These are phyloP conservation scores for Cryptococcus deneoformans DNA, from an alignment of 1,284 basidiomycete species.

Conservation along the genomic window DNA sequence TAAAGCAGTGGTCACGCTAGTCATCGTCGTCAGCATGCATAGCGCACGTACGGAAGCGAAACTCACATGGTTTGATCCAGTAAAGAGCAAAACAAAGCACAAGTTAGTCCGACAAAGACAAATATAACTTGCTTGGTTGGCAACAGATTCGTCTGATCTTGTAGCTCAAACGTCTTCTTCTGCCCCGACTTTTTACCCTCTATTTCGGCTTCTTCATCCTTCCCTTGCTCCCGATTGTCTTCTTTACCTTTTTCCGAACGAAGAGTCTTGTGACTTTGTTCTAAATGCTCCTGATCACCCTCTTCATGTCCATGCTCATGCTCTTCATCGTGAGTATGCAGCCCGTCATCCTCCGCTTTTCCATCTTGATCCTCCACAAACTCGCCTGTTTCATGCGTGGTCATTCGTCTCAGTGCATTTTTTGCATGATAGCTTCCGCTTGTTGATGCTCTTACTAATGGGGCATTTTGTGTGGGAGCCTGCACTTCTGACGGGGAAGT, in stretches of 20 bases:
- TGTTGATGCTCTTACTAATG: slow-evolving; percentile 8
- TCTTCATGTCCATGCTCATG: slow-evolving; percentile 10
- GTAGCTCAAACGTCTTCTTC: slow-evolving; percentile 49
- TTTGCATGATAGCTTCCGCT: slow-evolving; percentile 26
- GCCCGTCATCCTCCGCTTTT: slow-evolving; percentile 4
- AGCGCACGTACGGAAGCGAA: slow-evolving; percentile 23
- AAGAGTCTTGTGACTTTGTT: not conserved
- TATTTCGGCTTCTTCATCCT: slow-evolving; percentile 13
- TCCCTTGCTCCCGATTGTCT: not conserved
- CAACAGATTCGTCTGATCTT: slow-evolving; percentile 73
- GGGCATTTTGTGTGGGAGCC: not conserved
- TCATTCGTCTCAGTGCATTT: slow-evolving; percentile 38
- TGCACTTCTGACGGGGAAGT: not conserved
- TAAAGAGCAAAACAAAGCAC: slow-evolving; percentile 55
- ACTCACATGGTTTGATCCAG: slow-evolving; percentile 51
- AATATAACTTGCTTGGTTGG: slow-evolving; percentile 64
- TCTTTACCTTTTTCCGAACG: not conserved
- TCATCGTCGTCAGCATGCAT: slow-evolving; percentile 52
- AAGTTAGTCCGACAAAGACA: slow-evolving; percentile 60
- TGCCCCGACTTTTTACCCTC: slow-evolving; percentile 8
- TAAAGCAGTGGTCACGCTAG: slow-evolving; percentile 65
- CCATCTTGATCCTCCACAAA: slow-evolving; percentile 3
- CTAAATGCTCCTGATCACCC: not conserved
- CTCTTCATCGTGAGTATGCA: slow-evolving; percentile 36
- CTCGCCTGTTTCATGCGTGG: slow-evolving; percentile 45